Conservation (phyloP, 768 basidiomycete genomes). For the Tricholoma matsutake region DNA sequence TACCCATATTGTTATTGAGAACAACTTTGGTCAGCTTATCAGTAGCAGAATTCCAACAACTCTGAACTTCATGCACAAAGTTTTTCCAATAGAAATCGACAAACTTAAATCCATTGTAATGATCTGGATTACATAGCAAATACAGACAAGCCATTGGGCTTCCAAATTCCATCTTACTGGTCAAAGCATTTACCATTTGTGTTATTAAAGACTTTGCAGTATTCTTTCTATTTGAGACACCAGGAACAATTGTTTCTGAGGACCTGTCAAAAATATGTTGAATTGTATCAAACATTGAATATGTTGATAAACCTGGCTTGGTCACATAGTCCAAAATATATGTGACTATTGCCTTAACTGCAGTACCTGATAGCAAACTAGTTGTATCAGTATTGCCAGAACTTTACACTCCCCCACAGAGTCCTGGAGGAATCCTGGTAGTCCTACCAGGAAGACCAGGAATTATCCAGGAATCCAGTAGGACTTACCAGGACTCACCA, state of each 20-base stretch:
- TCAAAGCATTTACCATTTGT: constrained; percentile 35
- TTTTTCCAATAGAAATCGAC: constrained; percentile 29
- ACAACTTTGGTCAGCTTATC: no score
- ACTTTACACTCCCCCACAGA: no score
- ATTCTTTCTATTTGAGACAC: constrained; percentile 15
- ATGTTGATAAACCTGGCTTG: constrained; percentile 35
- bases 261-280: constrained; percentile 19
- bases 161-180: no score
- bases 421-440: no score
- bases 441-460: no score
- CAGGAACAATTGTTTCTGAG: background rate
- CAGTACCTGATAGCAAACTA: constrained; percentile 38
- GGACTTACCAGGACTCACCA: no score
- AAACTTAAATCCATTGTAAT: constrained; percentile 36
- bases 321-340: constrained; percentile 45
- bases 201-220: constrained; percentile 28
- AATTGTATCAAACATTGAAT: no score
- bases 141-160: constrained; percentile 35
- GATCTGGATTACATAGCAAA: constrained; percentile 34
- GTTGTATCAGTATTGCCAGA: no score
- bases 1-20: constrained; percentile 16
- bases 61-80: constrained; percentile 24
- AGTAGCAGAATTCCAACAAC: constrained; percentile 13
- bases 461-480: no score
- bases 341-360: constrained; percentile 34